Conservation (phyloP, 2,329 filamentous ascomycete species). For the Bimuria novae-zelandiae region DNA sequence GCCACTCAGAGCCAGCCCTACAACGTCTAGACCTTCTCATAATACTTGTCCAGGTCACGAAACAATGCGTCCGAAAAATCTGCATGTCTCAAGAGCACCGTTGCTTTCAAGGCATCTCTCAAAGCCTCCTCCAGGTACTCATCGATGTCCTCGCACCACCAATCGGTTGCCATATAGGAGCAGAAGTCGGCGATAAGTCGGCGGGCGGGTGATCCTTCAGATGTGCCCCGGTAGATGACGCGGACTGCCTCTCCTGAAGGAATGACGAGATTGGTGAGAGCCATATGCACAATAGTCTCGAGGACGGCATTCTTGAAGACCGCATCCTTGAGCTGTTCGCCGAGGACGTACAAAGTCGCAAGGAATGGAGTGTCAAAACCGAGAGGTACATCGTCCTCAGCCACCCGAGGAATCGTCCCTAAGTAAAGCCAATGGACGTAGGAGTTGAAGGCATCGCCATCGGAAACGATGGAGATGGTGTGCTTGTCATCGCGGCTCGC, state of each 20-base stretch:
- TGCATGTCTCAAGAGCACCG: too few relatives aligned
- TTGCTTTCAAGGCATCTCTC: too few relatives aligned
- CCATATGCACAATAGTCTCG: not conserved
- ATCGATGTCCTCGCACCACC: too few relatives aligned
- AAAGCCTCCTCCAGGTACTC: too few relatives aligned
- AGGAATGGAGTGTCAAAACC: not conserved
- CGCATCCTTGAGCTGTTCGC: not conserved
- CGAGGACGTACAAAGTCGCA: not conserved
- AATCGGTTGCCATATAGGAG: too few relatives aligned
- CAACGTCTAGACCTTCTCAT: too few relatives aligned
- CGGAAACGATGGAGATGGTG: not conserved
- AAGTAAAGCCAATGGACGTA: not conserved
- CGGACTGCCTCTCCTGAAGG: not conserved
- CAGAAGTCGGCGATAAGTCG: not conserved
- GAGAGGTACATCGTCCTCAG: too few relatives aligned
- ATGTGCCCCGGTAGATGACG: not conserved
- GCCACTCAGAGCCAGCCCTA: too few relatives aligned
- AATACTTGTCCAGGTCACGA: too few relatives aligned
- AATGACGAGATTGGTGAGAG: not conserved
- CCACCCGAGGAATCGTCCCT: not conserved
- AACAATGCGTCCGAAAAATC: too few relatives aligned
- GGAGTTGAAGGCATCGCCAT: not conserved
- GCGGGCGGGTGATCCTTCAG: not conserved
- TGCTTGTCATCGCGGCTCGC: not conserved
- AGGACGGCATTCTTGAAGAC: not conserved